phyloP scores from a whole-genome alignment of 768 basidiomycete species.

The Collybia sp. region DNA sequence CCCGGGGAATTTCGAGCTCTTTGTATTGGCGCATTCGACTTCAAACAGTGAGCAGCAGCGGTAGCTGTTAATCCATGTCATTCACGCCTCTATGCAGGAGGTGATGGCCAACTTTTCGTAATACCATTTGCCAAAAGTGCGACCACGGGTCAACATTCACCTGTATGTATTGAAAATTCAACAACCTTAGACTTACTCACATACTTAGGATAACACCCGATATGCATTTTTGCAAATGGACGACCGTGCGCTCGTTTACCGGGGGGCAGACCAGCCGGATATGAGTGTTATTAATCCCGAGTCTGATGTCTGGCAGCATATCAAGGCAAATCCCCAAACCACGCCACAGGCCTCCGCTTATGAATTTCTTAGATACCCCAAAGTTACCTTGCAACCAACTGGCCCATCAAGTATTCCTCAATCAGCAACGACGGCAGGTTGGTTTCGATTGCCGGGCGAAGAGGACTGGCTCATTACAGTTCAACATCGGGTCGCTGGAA shows the following conservation, averaged over 20 bases:
- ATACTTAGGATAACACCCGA: constrained; percentile 80
- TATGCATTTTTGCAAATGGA: constrained; percentile 96
- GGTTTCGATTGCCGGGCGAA: constrained; percentile 87
- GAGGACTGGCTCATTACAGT: constrained; percentile 92
- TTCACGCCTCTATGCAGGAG: constrained; percentile 29
- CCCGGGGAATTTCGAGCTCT: constrained; percentile 86
- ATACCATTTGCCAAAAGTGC: constrained; percentile 96
- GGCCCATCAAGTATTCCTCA: constrained; percentile 92
- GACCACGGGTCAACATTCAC: constrained; percentile 85
- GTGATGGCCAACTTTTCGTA: constrained; percentile 71
- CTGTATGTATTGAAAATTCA: constrained; percentile 43
- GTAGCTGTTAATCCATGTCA: neutral
- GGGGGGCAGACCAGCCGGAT: constrained; percentile 96
- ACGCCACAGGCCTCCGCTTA: too few species aligned
- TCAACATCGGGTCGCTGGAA: constrained; percentile 96
- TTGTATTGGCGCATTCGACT: constrained; percentile 59
- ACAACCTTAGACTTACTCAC: neutral
- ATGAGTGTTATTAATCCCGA: constrained; percentile 98
- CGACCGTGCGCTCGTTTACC: constrained; percentile 88
- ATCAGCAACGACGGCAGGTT: constrained; percentile 88
- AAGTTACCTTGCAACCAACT: constrained; percentile 83
- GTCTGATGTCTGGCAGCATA: constrained; percentile 96
- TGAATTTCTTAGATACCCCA: constrained; percentile 65
- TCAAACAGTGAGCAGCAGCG: constrained; percentile 39
- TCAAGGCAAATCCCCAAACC: constrained; percentile 53